Evolutionary conservation across 176 grass and related monocot genomes (phyloP).

Genomic region (Ensete ventricosum): DNA sequence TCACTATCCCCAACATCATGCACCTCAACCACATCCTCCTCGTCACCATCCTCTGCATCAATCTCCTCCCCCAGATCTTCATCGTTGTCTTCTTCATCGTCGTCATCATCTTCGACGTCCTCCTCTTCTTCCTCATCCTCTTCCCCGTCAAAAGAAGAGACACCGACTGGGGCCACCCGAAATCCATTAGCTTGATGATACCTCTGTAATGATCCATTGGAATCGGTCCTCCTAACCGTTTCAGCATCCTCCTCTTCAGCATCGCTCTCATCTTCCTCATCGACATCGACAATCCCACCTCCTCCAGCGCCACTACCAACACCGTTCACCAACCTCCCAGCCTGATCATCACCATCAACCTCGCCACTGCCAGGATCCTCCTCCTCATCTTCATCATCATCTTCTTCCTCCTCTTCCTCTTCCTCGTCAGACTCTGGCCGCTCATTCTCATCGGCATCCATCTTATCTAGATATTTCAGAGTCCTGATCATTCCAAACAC

Average conservation of each 20-base stretch:
- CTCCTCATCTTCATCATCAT: constrained; percentile 37
- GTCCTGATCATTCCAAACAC: constrained; percentile 16
- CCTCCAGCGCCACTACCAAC: not conserved
- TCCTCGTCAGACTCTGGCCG: constrained; percentile 27
- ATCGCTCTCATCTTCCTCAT: not conserved
- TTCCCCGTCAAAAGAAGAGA: constrained; percentile 26
- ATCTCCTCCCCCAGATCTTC: constrained; percentile 58
- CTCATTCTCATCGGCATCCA: constrained; percentile 29
- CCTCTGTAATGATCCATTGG: not conserved
- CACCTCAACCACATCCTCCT: constrained; percentile 53
- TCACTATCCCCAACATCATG: constrained; percentile 46
- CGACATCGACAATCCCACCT: constrained; percentile 48
- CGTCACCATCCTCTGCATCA: constrained; percentile 54
- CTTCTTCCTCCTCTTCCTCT: constrained; percentile 23
- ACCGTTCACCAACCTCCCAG: constrained; percentile 11
- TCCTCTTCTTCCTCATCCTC: constrained; percentile 48
- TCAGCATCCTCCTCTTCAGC: constrained; percentile 7
- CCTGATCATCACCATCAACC: constrained; percentile 40
- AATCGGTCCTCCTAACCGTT: not conserved
- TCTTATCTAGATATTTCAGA: constrained; percentile 31
- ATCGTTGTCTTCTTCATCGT: constrained; percentile 40
- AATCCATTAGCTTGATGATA: constrained; percentile 45
- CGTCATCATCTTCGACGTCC: not conserved
- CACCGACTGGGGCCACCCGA: constrained; percentile 31
- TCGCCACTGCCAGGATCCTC: constrained; percentile 82